Evolutionary conservation across 257 asterid genomes (phyloP).

Genomic region (Osmanthus fragrans): DNA sequence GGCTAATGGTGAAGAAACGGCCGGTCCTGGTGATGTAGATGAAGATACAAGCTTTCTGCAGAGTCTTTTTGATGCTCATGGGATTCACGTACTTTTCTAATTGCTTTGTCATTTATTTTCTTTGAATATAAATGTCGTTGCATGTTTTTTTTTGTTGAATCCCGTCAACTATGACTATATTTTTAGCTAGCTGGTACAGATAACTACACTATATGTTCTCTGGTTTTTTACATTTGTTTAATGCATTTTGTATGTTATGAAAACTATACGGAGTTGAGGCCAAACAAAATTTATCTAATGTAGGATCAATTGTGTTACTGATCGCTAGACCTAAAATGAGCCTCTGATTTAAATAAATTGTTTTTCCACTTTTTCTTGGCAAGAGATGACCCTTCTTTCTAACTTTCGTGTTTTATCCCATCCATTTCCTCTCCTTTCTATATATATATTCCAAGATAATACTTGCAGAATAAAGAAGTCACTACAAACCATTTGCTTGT

Average conservation of each 20-base stretch:
- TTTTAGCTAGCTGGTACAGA: neutral
- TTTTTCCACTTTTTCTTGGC: neutral
- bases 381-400: neutral
- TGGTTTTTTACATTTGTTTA: neutral
- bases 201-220: neutral
- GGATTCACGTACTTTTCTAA: slow-evolving; percentile 75
- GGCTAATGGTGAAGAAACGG: slow-evolving; percentile 36
- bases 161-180: neutral
- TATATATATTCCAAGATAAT: neutral
- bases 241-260: neutral
- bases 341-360: neutral
- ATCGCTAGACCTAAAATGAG: neutral
- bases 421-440: neutral
- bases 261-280: slow-evolving; percentile 6
- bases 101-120: slow-evolving; percentile 12
- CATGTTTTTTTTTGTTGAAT: neutral
- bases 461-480: neutral
- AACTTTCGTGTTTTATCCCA: neutral
- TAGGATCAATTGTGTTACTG: neutral
- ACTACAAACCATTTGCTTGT: neutral
- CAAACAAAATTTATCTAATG: neutral
- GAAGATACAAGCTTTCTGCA: slow-evolving; percentile 73
- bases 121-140: slow-evolving; percentile 5
- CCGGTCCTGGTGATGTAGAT: slow-evolving; percentile 41
- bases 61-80: slow-evolving; percentile 83